These are phyloP conservation scores for Dalbergia cultrata DNA, from an alignment of 306 rosid genomes.

Conservation along the genomic window DNA sequence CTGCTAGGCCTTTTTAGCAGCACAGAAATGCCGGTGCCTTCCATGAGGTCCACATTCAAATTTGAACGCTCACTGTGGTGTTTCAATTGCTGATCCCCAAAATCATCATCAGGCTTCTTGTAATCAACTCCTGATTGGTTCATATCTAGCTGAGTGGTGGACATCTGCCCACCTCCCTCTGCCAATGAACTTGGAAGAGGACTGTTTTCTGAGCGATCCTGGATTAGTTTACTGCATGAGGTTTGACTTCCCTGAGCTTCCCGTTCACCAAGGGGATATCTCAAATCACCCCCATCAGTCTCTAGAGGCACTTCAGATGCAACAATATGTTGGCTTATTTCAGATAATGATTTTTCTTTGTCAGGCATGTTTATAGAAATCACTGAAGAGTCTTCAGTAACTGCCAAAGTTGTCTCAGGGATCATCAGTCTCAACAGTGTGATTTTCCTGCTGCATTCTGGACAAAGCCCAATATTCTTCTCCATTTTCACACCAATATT, in stretches of 20 bases:
- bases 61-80: constrained; percentile 53
- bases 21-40: constrained; percentile 88
- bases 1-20: constrained; percentile 83
- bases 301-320: constrained; percentile 51
- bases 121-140: constrained; percentile 49
- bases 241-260: constrained; percentile 56
- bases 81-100: constrained; percentile 58
- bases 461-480: constrained; percentile 56
- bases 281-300: constrained; percentile 48
- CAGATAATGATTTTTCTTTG: constrained; percentile 54
- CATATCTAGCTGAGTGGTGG: constrained; percentile 50
- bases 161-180: constrained; percentile 53
- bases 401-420: constrained; percentile 51
- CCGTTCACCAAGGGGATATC: constrained; percentile 50
- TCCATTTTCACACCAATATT: constrained; percentile 49
- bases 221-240: constrained; percentile 53
- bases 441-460: constrained; percentile 65
- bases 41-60: constrained; percentile 60
- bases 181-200: constrained; percentile 49
- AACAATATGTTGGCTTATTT: constrained; percentile 39
- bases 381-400: constrained; percentile 50
- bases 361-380: constrained; percentile 43
- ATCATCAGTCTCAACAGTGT: constrained; percentile 47
- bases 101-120: constrained; percentile 40
- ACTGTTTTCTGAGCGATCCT: constrained; percentile 51